Conservation (phyloP, 805 yeast species). For the Yarrowia sp. region DNA sequence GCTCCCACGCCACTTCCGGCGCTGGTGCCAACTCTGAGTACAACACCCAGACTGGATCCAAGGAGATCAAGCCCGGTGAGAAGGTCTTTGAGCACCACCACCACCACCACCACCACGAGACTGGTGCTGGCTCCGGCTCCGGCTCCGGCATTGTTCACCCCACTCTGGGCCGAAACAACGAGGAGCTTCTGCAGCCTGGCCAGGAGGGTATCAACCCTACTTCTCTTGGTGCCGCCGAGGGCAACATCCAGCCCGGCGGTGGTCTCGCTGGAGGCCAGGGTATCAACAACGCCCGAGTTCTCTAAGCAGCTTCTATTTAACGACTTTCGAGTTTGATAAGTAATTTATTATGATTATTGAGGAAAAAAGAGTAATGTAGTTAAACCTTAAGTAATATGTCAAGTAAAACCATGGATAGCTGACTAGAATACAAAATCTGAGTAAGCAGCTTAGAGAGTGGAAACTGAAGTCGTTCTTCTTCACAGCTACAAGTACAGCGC, state of each 20-base stretch:
- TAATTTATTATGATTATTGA: conserved; percentile 16
- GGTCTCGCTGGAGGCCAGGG: conserved; percentile 10
- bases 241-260: conserved; percentile 2
- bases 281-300: conserved; percentile 29
- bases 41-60: conserved; percentile 11
- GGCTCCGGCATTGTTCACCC: conserved; percentile 23
- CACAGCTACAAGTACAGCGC: no score
- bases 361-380: background rate
- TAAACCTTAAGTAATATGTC: no score
- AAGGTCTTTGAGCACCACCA: conserved; percentile 38
- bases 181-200: conserved; percentile 30
- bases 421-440: no score
- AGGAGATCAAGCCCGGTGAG: conserved; percentile 20
- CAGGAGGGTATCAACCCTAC: conserved; percentile 25
- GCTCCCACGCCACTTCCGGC: conserved; percentile 10
- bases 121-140: background rate
- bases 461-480: no score
- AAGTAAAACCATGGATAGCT: no score
- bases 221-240: conserved; percentile 21
- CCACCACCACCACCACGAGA: conserved; percentile 36
- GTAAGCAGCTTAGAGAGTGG: no score
- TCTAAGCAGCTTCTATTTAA: background rate
- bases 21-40: conserved; percentile 18
- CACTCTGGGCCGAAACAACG: conserved; percentile 37
- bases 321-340: conserved; percentile 8